Evolutionary conservation across 768 basidiomycete species (phyloP), one percentile per base, ranked within the genome.

Genomic region (Sporobolomyces roseus): DNA sequence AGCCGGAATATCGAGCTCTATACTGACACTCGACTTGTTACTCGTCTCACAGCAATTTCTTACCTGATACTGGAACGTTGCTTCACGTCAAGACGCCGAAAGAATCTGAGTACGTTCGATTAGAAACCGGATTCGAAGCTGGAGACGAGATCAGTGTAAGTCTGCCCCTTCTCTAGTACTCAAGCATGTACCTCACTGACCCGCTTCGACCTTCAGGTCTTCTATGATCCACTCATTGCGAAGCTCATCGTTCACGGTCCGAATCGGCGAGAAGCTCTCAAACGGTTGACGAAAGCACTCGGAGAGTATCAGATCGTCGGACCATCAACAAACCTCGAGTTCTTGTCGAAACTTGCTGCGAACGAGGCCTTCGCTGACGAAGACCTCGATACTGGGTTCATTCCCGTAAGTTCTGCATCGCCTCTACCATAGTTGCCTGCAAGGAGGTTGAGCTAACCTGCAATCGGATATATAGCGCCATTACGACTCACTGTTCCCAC

Each of bases 361-460:
- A 88, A 94, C 76, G 73, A 82, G 46, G 84, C 88, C 2, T 97
- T 97, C 76, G 83, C 89, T 21, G 79, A 83, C 35, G 89, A 83
- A 29, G 86, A 93, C 66, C 84, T 97, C 16, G 93, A 96, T 76
- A 94, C 93, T 3, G 91, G 91, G 4, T 97, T 97, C 77, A 93
- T 97, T 74, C 83, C 85, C 33, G 91, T 91, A 77, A 56, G 83
- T 76, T 49, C 61, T 30, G 12, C 14, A 32, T 29, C 2, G 29
- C 59, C 33, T 30, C 36, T 49, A 35, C 60, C 61, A 16, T 27
- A 41, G 10, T 9, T 41, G 10, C 10, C 9, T 41, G 17, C 38
- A 41, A 17, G 38, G 10, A 41, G 38, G n/a, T n/a, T n/a, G n/a
- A n/a, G n/a, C n/a, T n/a, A n/a, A n/a, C 23, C 36, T 25, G 35